Percentiles rank a stretch among this genome's conserved stretches.
These are phyloP conservation scores for Starmerella floris DNA, from an alignment of 805 yeast species.

Conservation along the genomic window DNA sequence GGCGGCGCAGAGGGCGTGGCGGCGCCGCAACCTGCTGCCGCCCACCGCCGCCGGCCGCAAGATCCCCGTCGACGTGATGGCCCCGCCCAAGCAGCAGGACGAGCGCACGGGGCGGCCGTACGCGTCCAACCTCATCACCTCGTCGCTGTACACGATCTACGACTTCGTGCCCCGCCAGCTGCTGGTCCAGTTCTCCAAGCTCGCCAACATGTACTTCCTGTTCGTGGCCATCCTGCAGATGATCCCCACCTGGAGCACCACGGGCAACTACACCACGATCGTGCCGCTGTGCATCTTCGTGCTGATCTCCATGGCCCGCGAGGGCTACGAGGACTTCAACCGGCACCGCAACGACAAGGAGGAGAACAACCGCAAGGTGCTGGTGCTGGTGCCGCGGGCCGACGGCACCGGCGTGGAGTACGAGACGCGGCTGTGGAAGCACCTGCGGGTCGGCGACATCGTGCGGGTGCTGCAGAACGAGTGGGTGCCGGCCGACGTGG, in stretches of 20 bases:
- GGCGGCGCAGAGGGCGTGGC: constrained; percentile 12
- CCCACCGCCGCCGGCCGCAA: constrained; percentile 58
- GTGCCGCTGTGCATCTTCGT: constrained; percentile 77
- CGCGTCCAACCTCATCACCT: constrained; percentile 56
- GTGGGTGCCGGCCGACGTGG: constrained; percentile 86
- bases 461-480: constrained; percentile 63
- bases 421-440: constrained; percentile 46
- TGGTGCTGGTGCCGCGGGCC: constrained; percentile 27
- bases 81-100: constrained; percentile 36
- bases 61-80: constrained; percentile 46
- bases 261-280: constrained; percentile 90
- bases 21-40: constrained; percentile 24
- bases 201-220: constrained; percentile 86
- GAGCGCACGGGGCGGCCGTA: constrained; percentile 56
- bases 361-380: constrained; percentile 53
- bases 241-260: constrained; percentile 95
- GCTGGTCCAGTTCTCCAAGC: constrained; percentile 77
- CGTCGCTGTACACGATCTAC: constrained; percentile 70
- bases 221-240: constrained; percentile 82
- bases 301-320: constrained; percentile 77
- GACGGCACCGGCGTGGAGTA: constrained; percentile 22
- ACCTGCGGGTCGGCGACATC: constrained; percentile 78
- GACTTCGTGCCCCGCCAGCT: constrained; percentile 81
- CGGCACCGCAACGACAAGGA: constrained; percentile 73
- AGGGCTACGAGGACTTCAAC: constrained; percentile 85